Evolutionary conservation across 306 rosid genomes (phyloP).

Genomic region (Dicorynia guianensis): DNA sequence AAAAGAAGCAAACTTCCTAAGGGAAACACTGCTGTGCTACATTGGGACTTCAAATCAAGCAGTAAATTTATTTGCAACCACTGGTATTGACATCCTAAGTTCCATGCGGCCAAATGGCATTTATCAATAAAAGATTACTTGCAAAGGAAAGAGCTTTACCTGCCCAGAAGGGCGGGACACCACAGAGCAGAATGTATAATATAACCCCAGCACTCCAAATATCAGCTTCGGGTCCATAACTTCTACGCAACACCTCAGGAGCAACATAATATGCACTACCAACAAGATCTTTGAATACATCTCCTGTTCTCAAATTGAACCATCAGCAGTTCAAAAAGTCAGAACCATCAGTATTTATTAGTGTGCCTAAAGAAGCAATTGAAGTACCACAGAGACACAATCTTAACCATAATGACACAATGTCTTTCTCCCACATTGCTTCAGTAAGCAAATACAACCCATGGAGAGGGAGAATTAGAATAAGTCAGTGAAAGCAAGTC

Average conservation of each 20-base stretch:
- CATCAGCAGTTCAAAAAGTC: constrained; percentile 4
- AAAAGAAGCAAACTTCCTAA: constrained; percentile 4
- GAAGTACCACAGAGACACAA: background rate
- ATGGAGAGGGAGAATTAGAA: background rate
- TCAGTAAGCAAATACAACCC: background rate
- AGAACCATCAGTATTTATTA: constrained; percentile 1
- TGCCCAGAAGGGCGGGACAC: constrained; percentile 98
- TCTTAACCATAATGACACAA: background rate
- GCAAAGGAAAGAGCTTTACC: constrained; percentile 55
- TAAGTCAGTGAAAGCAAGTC: background rate
- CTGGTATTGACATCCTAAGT: background rate
- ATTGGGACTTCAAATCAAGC: constrained; percentile 12
- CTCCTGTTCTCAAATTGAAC: constrained; percentile 59
- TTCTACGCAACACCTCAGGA: constrained; percentile 86
- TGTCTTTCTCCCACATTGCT: background rate
- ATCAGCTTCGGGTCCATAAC: constrained; percentile 89
- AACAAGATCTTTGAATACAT: constrained; percentile 81
- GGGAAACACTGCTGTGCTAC: constrained; percentile 8
- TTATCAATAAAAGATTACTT: background rate
- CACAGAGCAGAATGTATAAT: constrained; percentile 89
- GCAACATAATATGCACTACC: constrained; percentile 99
- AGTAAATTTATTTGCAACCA: background rate
- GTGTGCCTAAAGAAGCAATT: background rate
- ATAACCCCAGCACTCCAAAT: constrained; percentile 97
- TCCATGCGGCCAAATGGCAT: background rate